Base-by-base conservation (phyloP, 2,329 filamentous ascomycete species). In the Penicillium sp. region DNA sequence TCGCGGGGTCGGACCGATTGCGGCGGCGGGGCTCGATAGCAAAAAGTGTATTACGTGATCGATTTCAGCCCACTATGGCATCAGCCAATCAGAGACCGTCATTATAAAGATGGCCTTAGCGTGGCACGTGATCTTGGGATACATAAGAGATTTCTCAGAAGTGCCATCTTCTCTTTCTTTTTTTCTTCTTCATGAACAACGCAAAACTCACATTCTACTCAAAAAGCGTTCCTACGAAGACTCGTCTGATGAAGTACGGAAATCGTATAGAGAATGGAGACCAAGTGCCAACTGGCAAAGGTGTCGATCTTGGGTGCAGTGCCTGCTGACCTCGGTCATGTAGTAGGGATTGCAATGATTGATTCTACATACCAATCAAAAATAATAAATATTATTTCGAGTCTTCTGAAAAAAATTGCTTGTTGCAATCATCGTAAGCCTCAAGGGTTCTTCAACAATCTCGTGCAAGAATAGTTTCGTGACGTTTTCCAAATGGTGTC, bases 301-400 rank as follows among this genome's bases (percentile, higher is more conserved):
- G 72, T 75, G 76, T 79, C 73, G 80, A 79, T 83, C 80, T 82
- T 83, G 81, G 81, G 81, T 83, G 81, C 81, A 81, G 79, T 82
- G 77, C 75, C 80, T 81, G 71, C 68, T 72, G 74, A 75, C 74
- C 64, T 63, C 59, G 70, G 62, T 65, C 63, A 71, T 58, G 71
- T 83, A 80, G 78, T 70, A 78, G 81, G 77, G 80, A 82, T 76
- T 81, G 81, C 81, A 83, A 83, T 83, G 81, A 83, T 82, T 79
- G 79, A 80, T 75, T 76, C 79, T 78, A 83, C 81, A 83, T 56
- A 29, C 44, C 49, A 33, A 52, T 38, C 19, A 27, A 35, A 52
- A 51, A 33, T 19, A 53, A 15, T 8, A 2, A 47, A 61, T 54
- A 56, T 50, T 25, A 29, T 58, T 6, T 33, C 47, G 10, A 49